A percentile compares a stretch with the other conserved stretches of the same genome.
phyloP scores from a whole-genome alignment of 805 yeast genomes.

The Kuraishia floccosa region DNA sequence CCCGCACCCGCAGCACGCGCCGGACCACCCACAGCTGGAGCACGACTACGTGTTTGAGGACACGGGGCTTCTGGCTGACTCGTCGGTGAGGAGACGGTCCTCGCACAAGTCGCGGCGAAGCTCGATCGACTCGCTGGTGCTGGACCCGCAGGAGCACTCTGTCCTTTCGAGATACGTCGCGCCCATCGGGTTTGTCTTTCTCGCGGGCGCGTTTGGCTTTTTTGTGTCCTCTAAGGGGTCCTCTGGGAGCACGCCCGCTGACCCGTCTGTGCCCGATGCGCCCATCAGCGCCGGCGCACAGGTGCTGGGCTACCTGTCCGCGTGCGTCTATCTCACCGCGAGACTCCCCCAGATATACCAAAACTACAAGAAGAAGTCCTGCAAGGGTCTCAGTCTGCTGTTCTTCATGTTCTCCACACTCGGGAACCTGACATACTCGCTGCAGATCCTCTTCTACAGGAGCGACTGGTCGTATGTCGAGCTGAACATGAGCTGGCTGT shows the following conservation, averaged over 20 bases:
- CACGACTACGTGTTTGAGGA: constrained; percentile 6
- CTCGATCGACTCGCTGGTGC: constrained; percentile 37
- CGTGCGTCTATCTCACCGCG: constrained; percentile 59
- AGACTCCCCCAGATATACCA: constrained; percentile 76
- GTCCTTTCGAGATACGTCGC: constrained; percentile 37
- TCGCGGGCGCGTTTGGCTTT: constrained; percentile 54
- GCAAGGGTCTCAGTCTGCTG: constrained; percentile 75
- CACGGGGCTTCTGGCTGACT: constrained; percentile 2
- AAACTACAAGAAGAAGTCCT: constrained; percentile 68
- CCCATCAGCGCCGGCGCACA: constrained; percentile 44
- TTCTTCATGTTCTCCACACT: constrained; percentile 65
- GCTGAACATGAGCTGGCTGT: constrained; percentile 62
- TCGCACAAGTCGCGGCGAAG: constrained; percentile 24
- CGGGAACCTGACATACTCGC: constrained; percentile 69
- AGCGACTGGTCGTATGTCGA: constrained; percentile 47
- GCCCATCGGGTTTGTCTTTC: constrained; percentile 51
- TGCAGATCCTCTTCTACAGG: constrained; percentile 58
- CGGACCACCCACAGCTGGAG: constrained; percentile 6
- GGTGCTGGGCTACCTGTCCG: constrained; percentile 59
- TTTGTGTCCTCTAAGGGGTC: constrained; percentile 29
- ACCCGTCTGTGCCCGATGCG: constrained; percentile 7
- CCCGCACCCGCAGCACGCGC: constrained; percentile 7
- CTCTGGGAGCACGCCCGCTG: constrained; percentile 8
- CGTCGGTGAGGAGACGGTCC: constrained; percentile 1
- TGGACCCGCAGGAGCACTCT: constrained; percentile 34